phyloP scores from a whole-genome alignment of 768 basidiomycete species.

The Tricholoma sp. region DNA sequence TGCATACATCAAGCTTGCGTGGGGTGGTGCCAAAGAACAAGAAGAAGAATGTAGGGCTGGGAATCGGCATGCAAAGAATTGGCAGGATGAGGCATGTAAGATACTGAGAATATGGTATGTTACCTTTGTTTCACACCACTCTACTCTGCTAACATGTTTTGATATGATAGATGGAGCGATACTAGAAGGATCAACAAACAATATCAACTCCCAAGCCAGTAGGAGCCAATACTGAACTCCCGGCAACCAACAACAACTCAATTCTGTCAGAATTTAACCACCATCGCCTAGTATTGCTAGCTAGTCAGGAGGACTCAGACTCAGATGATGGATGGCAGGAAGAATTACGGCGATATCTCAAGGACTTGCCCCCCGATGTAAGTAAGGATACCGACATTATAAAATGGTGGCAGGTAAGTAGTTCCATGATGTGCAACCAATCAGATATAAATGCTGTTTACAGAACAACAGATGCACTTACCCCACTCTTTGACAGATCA shows the following conservation, averaged over 20 bases:
- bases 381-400: conserved; percentile 11
- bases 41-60: conserved; percentile 7
- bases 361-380: conserved; percentile 9
- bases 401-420: conserved; percentile 12
- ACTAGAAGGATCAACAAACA: conserved; percentile 1
- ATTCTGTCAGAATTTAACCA: conserved; percentile 2
- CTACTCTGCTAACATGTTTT: background rate
- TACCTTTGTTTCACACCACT: background rate
- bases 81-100: conserved; percentile 16
- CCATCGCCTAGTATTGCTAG: background rate
- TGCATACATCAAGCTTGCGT: conserved; percentile 16
- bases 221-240: background rate
- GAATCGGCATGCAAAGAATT: conserved; percentile 15
- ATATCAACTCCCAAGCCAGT: background rate
- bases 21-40: conserved; percentile 23
- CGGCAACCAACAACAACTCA: background rate
- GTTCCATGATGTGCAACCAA: background rate
- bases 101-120: conserved; percentile 2
- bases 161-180: background rate
- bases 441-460: background rate
- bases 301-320: background rate
- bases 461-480: background rate
- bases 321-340: conserved; percentile 2
- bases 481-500: background rate
- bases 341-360: conserved; percentile 8